Evolutionary conservation across 306 rosid genomes (phyloP).

Genomic region (Cicer cuneatum): DNA sequence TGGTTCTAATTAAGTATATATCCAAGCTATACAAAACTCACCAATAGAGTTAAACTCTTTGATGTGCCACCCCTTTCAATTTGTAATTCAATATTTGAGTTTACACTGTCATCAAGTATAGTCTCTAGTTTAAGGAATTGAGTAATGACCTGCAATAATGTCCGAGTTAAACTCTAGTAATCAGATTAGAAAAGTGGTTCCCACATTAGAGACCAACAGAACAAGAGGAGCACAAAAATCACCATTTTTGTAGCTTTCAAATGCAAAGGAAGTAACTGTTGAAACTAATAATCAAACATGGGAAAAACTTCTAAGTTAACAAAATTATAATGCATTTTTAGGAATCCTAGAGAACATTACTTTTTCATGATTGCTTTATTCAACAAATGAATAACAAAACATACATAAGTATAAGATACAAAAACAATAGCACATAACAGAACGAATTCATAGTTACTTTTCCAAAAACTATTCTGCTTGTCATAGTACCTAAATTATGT

Average conservation of each 20-base stretch:
- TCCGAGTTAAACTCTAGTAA: conserved; percentile 33
- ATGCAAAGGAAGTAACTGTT: conserved; percentile 26
- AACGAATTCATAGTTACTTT: conserved; percentile 28
- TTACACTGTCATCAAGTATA: conserved; percentile 86
- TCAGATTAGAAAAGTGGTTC: conserved; percentile 29
- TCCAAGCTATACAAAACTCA: conserved; percentile 52
- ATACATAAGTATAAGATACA: not conserved
- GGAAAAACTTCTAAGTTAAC: conserved; percentile 3
- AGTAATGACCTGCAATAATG: conserved; percentile 75
- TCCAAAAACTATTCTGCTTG: conserved; percentile 29
- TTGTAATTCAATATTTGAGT: conserved; percentile 71
- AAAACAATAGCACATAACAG: conserved; percentile 21
- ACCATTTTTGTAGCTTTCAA: conserved; percentile 32
- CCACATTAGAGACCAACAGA: not conserved
- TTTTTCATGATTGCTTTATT: conserved; percentile 22
- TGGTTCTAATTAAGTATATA: conserved; percentile 28
- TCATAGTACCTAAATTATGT: conserved; percentile 18
- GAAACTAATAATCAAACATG: conserved; percentile 21
- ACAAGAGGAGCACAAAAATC: not conserved
- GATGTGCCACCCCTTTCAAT: conserved; percentile 85
- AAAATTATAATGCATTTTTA: conserved; percentile 24
- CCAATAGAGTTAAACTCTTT: conserved; percentile 68
- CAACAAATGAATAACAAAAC: conserved; percentile 13
- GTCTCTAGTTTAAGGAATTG: conserved; percentile 94
- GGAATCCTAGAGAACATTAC: conserved; percentile 17